A percentile compares a stretch with the other conserved stretches of the same genome.
phyloP scores from a whole-genome alignment of 768 basidiomycete genomes.

The Mycena alexandri region DNA sequence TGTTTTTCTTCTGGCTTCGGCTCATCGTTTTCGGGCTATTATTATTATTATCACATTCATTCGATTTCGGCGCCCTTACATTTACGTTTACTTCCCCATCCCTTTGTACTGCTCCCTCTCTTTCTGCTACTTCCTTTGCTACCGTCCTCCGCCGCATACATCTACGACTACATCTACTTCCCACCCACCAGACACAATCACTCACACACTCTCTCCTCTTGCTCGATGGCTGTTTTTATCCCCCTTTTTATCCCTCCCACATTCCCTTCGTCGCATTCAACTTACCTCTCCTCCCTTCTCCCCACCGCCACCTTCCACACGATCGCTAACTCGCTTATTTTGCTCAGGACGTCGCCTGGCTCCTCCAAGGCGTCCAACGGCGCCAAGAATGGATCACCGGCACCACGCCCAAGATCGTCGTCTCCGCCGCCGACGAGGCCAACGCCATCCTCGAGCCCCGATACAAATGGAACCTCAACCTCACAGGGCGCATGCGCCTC shows the following conservation, averaged over 20 bases:
- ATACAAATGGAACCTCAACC: slow-evolving; percentile 29
- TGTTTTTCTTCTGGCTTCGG: too few relatives aligned
- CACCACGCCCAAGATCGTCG: slow-evolving; percentile 28
- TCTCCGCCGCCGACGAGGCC: slow-evolving; percentile 34
- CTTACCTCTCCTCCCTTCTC: background rate
- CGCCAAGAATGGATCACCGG: slow-evolving; percentile 24
- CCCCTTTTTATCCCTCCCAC: background rate
- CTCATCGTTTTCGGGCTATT: too few relatives aligned
- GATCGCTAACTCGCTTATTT: background rate
- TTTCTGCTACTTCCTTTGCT: too few relatives aligned
- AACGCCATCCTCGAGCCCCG: slow-evolving; percentile 33
- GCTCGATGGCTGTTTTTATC: background rate
- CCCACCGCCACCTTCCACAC: background rate
- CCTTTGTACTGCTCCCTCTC: too few relatives aligned
- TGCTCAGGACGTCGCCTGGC: slow-evolving; percentile 27
- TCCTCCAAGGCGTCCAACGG: slow-evolving; percentile 30
- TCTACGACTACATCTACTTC: too few relatives aligned
- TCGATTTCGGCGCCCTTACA: too few relatives aligned
- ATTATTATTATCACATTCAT: too few relatives aligned
- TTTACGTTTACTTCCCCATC: too few relatives aligned
- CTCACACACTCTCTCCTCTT: background rate
- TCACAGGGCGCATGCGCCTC: background rate
- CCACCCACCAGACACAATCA: too few relatives aligned
- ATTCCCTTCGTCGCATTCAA: background rate
- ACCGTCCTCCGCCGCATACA: too few relatives aligned